Evolutionary conservation across 2,329 filamentous ascomycete genomes (phyloP), one percentile per base, ranked within the genome.

Genomic region (Penicillium sp.): DNA sequence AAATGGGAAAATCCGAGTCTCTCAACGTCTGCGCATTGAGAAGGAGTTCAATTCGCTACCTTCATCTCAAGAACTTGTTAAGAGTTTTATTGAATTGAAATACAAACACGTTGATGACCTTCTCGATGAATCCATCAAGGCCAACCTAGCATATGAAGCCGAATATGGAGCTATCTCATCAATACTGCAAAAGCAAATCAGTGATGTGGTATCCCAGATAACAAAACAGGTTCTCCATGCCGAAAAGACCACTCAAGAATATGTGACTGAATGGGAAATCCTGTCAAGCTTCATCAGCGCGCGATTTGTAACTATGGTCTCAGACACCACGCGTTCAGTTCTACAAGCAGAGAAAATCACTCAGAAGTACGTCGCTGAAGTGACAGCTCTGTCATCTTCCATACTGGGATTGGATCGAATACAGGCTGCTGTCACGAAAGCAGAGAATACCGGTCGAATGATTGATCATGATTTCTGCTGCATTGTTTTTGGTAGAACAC

Each of bases 391-490:
- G 10, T 48, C 49, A 8, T 40, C 28, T 33, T 45, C 41, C 13
- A 47, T 42, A 17, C 12, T 41, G 1, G 26, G 47, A 28, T 38
- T 51, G 9, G 24, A 22, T 5, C 32, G n/a, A 22, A 9, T 49
- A 10, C 19, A 40, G n/a, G 21, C 28, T 40, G 40, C 39, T 22
- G 34, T 51, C 32, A 22, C 12, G 3, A n/a, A 49, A 19, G 29
- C 33, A 33, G 21, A 43, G 31, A 15, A 22, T 10, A 22, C n/a
- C 8, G 12, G 6, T 35, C 21, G 12, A 13, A 29, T 29, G 10
- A 35, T 49, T 10, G 49, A 52, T 3, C 45, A 49, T 48, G 45
- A 44, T 3, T 52, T 49, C 28, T 52, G 49, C 29, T 19, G 24
- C 17, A 31, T 24, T 32, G 49, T 26, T 8, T 52, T 52, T 8